phyloP scores from a whole-genome alignment of 202 grass and related monocot species.

The Zoysia matrella region DNA sequence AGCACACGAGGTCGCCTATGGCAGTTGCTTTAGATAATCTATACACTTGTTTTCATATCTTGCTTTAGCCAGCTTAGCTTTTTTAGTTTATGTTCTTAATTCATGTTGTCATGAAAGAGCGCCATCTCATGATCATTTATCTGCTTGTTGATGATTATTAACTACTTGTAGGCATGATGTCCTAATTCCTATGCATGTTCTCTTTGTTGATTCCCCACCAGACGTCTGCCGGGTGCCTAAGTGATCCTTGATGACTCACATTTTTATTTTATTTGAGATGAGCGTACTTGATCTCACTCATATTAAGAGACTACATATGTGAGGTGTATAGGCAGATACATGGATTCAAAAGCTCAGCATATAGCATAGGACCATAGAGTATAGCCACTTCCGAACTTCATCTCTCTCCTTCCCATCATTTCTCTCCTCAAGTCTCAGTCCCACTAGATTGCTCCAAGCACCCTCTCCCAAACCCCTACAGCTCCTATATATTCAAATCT shows the following conservation, averaged over 20 bases:
- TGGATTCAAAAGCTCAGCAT: conserved; percentile 41
- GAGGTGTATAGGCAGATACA: conserved; percentile 36
- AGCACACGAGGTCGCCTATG: conserved; percentile 31
- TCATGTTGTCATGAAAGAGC: conserved; percentile 37
- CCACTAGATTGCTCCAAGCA: conserved; percentile 23
- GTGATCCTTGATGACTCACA: conserved; percentile 33
- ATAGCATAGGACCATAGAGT: conserved; percentile 41
- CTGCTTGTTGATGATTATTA: not conserved
- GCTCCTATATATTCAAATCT: conserved; percentile 41
- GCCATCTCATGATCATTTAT: conserved; percentile 47
- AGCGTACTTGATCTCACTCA: conserved; percentile 41
- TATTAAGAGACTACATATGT: conserved; percentile 43
- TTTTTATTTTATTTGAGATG: conserved; percentile 40
- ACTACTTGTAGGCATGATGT: conserved; percentile 30
- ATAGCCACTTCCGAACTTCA: conserved; percentile 40
- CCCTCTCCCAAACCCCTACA: conserved; percentile 31
- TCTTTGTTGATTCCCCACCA: conserved; percentile 31
- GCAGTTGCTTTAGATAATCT: conserved; percentile 51
- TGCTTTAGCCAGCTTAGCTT: conserved; percentile 53
- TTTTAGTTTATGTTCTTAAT: conserved; percentile 49
- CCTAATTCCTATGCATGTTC: conserved; percentile 41
- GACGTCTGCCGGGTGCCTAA: conserved; percentile 41
- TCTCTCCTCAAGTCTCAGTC: conserved; percentile 30
- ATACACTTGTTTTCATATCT: conserved; percentile 54
- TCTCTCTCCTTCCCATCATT: conserved; percentile 39